Conservation (phyloP, 1,284 basidiomycete genomes). For the Malassezia caprae region DNA sequence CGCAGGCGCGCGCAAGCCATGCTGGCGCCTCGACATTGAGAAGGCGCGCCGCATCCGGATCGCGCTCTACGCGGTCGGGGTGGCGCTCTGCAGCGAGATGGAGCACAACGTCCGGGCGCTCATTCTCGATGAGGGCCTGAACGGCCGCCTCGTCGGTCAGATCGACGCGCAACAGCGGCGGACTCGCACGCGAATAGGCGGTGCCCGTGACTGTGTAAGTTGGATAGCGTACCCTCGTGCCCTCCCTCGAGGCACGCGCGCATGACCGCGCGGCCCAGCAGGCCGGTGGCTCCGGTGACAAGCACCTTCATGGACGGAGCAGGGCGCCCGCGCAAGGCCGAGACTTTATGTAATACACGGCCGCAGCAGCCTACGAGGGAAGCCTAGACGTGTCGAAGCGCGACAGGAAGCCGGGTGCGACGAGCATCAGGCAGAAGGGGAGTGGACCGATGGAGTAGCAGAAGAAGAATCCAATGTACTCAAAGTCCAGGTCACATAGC, state of each 20-base stretch:
- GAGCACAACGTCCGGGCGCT: conserved; percentile 50
- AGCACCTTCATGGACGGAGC: conserved; percentile 37
- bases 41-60: conserved; percentile 50
- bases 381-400: neutral
- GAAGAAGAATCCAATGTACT: conserved; percentile 2
- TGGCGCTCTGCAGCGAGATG: conserved; percentile 53
- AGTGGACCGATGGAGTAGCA: neutral
- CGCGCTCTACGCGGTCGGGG: conserved; percentile 42
- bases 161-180: conserved; percentile 50
- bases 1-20: conserved; percentile 39
- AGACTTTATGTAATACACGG: neutral
- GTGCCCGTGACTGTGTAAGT: conserved; percentile 30
- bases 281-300: conserved; percentile 52
- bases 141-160: conserved; percentile 50
- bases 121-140: conserved; percentile 45
- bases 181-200: conserved; percentile 46
- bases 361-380: neutral
- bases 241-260: conserved; percentile 16
- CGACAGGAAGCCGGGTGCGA: neutral
- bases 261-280: conserved; percentile 51
- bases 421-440: neutral
- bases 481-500: conserved; percentile 1
- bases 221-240: conserved; percentile 15
- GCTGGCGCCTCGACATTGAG: conserved; percentile 52
- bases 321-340: neutral